Percentiles rank a stretch among this genome's conserved stretches.
These are phyloP conservation scores for Dactylellina sp. DNA, from an alignment of 2,329 filamentous ascomycete genomes.

Conservation along the genomic window DNA sequence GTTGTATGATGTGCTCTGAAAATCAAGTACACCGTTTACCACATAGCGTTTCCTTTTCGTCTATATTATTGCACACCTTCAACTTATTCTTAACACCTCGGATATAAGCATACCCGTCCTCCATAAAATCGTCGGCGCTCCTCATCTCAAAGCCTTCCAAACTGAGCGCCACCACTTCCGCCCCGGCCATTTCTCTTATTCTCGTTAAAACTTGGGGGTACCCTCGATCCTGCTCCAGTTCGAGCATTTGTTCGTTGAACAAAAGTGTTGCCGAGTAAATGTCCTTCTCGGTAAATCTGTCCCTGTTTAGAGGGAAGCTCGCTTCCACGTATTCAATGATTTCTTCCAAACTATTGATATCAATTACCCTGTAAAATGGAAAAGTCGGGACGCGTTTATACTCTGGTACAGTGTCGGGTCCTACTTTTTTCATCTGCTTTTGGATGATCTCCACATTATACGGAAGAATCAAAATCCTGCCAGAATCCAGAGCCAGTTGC, in stretches of 20 bases:
- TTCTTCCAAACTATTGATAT: slow-evolving; percentile 37
- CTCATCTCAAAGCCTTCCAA: slow-evolving; percentile 49
- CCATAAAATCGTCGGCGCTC: slow-evolving; percentile 24
- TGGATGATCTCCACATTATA: slow-evolving; percentile 51
- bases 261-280: slow-evolving; percentile 16
- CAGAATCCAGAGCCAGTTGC: slow-evolving; percentile 37
- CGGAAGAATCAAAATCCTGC: slow-evolving; percentile 40
- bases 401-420: slow-evolving; percentile 39
- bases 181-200: slow-evolving; percentile 9
- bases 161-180: slow-evolving; percentile 21
- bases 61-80: slow-evolving; percentile 45
- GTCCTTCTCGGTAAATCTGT: slow-evolving; percentile 28
- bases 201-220: slow-evolving; percentile 36
- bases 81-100: slow-evolving; percentile 14
- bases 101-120: slow-evolving; percentile 9
- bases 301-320: slow-evolving; percentile 48
- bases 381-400: slow-evolving; percentile 44
- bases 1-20: neutral
- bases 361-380: slow-evolving; percentile 48
- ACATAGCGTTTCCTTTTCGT: slow-evolving; percentile 47
- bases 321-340: slow-evolving; percentile 47
- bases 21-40: slow-evolving; percentile 43
- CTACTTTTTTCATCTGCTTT: slow-evolving; percentile 36
- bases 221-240: slow-evolving; percentile 17
- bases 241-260: slow-evolving; percentile 32